Evolutionary conservation across 108 stramenopile genomes (phyloP), one percentile per base, ranked within the genome.

Genomic region (Skeletonema potamos): DNA sequence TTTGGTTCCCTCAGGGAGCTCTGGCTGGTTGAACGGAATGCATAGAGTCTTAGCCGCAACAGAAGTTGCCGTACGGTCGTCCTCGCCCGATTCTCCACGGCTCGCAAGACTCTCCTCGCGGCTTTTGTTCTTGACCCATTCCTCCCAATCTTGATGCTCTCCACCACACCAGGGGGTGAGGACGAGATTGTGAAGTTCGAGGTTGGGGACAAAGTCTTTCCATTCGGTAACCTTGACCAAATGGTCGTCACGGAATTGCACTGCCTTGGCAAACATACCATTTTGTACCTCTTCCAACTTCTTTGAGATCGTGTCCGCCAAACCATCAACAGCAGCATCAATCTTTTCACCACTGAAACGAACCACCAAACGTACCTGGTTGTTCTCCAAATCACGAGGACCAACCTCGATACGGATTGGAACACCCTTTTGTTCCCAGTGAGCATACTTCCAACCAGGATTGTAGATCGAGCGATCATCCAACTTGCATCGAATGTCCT

Each of bases 401-500:
- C 99, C 99, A 28, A 99, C 92, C 72, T 99, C 99, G 58, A 99
- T 80, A 41, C 99, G 96, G 51, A 99, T 82, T 58, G 99, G 99
- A 56, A 99, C 99, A 65, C 98, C 99, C 84, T 99, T 99, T 79
- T 98, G 98, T 83, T 99, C 99, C 98, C 98, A 99, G 70, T 99
- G 98, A 66, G 97, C 96, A 82, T 97, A 99, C 85, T 99, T 99
- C 98, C 98, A 99, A 18, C 98, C 99, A 33, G 98, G 97, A 51
- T 96, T 98, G 87, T 99, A 97, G 79, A 98, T 92, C 56, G 58
- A 59, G 22, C 99, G 88, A 83, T 93, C 94, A 72, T 99, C 99
- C 54, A 88, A 87, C 66, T 97, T 95, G 62, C 86, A 92, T 22
- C 99, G 89, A 27, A 99, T 67, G 64, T 87, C 87, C 39, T 81